These are phyloP conservation scores for Tylopilus sp. DNA, from an alignment of 768 basidiomycete genomes.

Conservation along the genomic window DNA sequence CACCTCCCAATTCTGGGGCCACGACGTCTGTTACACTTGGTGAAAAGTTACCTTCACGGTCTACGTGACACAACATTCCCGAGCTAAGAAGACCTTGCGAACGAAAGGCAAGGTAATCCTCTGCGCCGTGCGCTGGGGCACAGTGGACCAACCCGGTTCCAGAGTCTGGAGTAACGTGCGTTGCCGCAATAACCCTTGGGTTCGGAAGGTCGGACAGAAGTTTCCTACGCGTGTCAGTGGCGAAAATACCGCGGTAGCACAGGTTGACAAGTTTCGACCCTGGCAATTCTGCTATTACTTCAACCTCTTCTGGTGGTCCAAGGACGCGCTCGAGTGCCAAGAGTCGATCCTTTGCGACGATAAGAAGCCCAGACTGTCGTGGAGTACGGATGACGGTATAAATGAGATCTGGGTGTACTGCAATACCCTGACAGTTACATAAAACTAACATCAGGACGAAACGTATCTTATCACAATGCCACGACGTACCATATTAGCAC, in stretches of 20 bases:
- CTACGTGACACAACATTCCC: conserved; percentile 77
- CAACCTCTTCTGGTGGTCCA: conserved; percentile 20
- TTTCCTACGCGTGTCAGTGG: conserved; percentile 18
- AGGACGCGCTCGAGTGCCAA: conserved; percentile 30
- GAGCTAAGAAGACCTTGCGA: conserved; percentile 46
- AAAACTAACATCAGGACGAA: neutral
- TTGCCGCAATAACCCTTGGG: conserved; percentile 58
- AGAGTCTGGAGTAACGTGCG: conserved; percentile 80
- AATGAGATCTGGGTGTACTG: conserved; percentile 68
- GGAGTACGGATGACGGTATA: conserved; percentile 53
- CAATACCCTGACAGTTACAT: conserved; percentile 66
- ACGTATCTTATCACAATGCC: neutral
- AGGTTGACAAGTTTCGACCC: conserved; percentile 55
- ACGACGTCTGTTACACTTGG: conserved; percentile 54
- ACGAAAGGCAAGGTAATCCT: conserved; percentile 85
- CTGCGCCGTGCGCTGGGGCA: conserved; percentile 90
- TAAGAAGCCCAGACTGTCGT: conserved; percentile 30
- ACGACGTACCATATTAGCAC: conserved; percentile 81
- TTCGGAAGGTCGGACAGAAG: neutral
- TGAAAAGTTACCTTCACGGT: conserved; percentile 70
- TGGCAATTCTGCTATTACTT: conserved; percentile 19
- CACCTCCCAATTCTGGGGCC: conserved; percentile 32
- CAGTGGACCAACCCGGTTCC: conserved; percentile 96
- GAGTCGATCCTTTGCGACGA: conserved; percentile 54
- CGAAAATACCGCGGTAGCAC: conserved; percentile 62